Evolutionary conservation across 208 protist species (phyloP).

Genomic region (Leishmania tarentolae): DNA sequence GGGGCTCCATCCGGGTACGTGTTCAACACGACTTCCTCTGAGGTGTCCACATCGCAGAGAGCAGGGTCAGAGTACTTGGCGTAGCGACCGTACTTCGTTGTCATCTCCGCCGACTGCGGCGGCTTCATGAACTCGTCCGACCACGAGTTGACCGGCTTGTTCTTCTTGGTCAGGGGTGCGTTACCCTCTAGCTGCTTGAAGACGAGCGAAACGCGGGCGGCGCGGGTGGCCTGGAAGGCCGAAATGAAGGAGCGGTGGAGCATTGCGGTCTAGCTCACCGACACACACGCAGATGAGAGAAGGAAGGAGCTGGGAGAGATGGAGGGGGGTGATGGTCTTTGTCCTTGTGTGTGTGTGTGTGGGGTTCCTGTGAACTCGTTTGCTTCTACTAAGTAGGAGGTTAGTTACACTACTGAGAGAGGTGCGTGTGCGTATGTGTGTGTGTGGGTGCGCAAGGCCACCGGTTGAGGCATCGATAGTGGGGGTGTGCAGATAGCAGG

Average conservation of each 20-base stretch:
- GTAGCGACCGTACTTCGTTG: constrained; percentile 78
- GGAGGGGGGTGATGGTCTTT: background rate
- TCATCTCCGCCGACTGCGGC: constrained; percentile 73
- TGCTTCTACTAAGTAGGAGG: background rate
- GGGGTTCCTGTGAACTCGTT: background rate
- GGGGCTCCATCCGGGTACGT: constrained; percentile 83
- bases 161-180: constrained; percentile 81
- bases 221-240: constrained; percentile 67
- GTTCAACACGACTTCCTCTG: constrained; percentile 90
- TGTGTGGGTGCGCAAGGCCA: background rate
- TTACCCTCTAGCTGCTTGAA: constrained; percentile 85
- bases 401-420: constrained; percentile 10
- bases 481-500: background rate
- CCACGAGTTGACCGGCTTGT: constrained; percentile 84
- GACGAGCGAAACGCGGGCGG: constrained; percentile 64
- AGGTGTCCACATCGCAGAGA: constrained; percentile 75
- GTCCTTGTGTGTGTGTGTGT: background rate
- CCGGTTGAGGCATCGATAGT: background rate
- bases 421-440: too few relatives aligned
- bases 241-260: constrained; percentile 64
- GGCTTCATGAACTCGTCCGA: constrained; percentile 88
- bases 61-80: constrained; percentile 89
- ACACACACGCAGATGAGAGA: background rate
- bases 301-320: background rate
- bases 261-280: constrained; percentile 38